Evolutionary conservation across 305 asterid genomes (phyloP), one percentile per base, ranked within the genome.

Genomic region (Fraxinus sp.): DNA sequence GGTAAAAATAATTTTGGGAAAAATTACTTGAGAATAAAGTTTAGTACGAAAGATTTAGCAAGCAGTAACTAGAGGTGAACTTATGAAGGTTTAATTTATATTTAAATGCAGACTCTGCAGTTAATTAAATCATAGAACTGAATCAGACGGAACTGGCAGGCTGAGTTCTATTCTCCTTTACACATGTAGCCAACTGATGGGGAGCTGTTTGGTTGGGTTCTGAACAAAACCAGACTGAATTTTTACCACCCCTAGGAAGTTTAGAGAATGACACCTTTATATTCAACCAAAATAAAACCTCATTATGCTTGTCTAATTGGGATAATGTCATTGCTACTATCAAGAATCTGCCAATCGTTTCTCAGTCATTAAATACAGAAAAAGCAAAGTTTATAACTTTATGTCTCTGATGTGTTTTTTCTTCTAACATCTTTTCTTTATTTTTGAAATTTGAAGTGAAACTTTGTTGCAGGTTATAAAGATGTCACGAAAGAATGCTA

Each of bases 401-500:
- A 37, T 37, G 11, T 39, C 52, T 41, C 52, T 10, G 52, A 41
- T 41, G 52, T 41, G 52, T 9, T 14, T 41, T 9, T 41, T 41
- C 52, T 41, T 41, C 14, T 9, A 41, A 41, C 16, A 2, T 41
- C 52, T 41, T 10, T 41, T 41, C 52, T 11, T 43, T 43, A 11
- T 43, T 9, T 43, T 10, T 43, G 55, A 43, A 10, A 2, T 43
- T 43, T 37, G 55, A 43, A 43, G 55, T 43, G 55, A 43, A 43
- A 43, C 55, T 43, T 43, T 43, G 55, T 43, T 43, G 16, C 5
- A 10, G 55, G 55, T 43, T 43, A 11, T 11, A 43, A 43, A 43
- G 55, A 11, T 11, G 80, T 95, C 98, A 7, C 84, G 91, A 77
- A 90, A 92, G 91, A 95, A 95, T 85, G 93, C 96, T 37, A 22